Percentiles rank a stretch among this genome's conserved stretches.
phyloP scores from a whole-genome alignment of 108 stramenopile genomes.

The Skeletonema costatum region DNA sequence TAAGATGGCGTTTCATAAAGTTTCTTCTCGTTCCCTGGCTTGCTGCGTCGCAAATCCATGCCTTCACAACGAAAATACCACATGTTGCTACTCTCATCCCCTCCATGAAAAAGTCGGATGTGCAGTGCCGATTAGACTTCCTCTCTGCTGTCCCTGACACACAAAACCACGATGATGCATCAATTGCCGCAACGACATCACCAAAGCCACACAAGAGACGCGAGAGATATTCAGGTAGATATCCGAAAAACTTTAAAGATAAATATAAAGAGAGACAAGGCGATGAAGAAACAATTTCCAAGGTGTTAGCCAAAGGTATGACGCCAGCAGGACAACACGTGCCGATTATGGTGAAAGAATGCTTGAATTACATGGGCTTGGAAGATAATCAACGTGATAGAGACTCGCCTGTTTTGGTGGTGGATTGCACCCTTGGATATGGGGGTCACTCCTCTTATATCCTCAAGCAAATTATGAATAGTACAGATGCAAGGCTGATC shows the following conservation, averaged over 20 bases:
- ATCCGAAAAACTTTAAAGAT: not conserved
- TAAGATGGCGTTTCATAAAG: not conserved
- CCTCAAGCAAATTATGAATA: slow-evolving; percentile 3
- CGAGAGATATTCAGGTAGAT: not conserved
- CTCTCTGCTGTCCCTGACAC: not conserved
- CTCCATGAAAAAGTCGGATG: not conserved
- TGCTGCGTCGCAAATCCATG: not conserved
- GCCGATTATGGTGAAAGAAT: not conserved
- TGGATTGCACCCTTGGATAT: slow-evolving; percentile 24
- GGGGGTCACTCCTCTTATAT: slow-evolving; percentile 12
- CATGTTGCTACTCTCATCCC: not conserved
- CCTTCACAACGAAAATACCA: not conserved
- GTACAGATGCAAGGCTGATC: slow-evolving; percentile 3
- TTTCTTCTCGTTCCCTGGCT: not conserved
- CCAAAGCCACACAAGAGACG: not conserved
- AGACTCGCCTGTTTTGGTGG: not conserved
- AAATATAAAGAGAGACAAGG: not conserved
- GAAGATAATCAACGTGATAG: not conserved
- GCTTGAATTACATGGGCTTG: not conserved
- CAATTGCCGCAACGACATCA: not conserved
- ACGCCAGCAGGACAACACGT: not conserved
- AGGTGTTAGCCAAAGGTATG: not conserved
- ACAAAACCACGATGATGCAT: not conserved
- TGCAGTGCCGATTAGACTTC: not conserved
- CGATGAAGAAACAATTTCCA: not conserved